Evolutionary conservation across 345 rosid genomes (phyloP), one percentile per base, ranked within the genome.

Genomic region (Schrenkiella parvula): DNA sequence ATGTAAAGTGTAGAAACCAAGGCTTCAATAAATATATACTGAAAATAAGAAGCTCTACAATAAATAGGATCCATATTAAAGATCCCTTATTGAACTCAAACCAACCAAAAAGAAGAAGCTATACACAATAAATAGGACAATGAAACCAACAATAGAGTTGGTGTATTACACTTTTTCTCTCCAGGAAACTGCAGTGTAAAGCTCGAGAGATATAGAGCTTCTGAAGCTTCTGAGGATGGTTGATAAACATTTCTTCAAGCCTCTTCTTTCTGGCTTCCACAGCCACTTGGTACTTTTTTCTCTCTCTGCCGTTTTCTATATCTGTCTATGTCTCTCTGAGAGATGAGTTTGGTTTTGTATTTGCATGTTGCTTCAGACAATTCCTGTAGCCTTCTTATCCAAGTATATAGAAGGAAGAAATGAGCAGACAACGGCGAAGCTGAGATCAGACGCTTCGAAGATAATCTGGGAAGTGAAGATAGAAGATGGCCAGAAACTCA

Each of bases 221-320:
- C 14, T 22, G 32, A 23, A 21, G 46, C 11, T n/a, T 29, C 5
- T 31, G 54, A 68, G 12, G 28, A 58, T 70, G 74, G 74, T 5
- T 15, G 11, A 57, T 22, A 39, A 57, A 57, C 66, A 62, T 59
- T 70, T 70, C 75, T 70, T 70, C 60, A 12, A 47, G 39, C 75
- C 75, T 35, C 68, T 70, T 60, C 60, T 70, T 48, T 68, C 60
- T 6, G 68, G 41, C 38, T 70, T 70, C 37, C 75, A 70, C 31
- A 60, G 34, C 51, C 31, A 48, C 39, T 60, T 70, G 67, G 68
- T 70, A 48, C n/a, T 62, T 5, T 39, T 62, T 5, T 39, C 18
- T 51, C n/a, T 25, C 31, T 59, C 15, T n/a, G 1, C 9, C 19
- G 15, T 6, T 42, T 41, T 14, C 46, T 15, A 1, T 17, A 43